Conservation (phyloP, 768 basidiomycete genomes). For the Mycena amicta region DNA sequence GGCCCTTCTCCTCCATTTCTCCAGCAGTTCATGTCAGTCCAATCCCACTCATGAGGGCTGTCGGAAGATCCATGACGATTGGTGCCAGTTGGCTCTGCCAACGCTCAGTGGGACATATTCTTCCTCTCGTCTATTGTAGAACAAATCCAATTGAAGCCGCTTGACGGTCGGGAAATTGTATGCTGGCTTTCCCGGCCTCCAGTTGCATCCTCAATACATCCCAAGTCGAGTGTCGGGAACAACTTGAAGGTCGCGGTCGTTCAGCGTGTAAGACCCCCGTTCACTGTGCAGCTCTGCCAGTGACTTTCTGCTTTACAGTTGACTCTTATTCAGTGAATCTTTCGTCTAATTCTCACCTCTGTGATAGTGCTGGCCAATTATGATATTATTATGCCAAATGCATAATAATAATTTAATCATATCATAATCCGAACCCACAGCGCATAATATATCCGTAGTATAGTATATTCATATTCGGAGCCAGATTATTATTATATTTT, state of each 20-base stretch:
- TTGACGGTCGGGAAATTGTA: too few species aligned
- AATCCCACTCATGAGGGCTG: background rate
- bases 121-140: background rate
- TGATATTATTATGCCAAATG: constrained; percentile 2
- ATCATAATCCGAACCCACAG: background rate
- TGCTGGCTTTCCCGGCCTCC: too few species aligned
- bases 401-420: constrained; percentile 15
- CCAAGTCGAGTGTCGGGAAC: too few species aligned
- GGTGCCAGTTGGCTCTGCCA: background rate
- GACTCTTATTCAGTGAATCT: too few species aligned
- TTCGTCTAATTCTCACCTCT: too few species aligned
- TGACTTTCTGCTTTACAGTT: too few species aligned
- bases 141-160: background rate
- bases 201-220: too few species aligned
- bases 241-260: too few species aligned
- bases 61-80: background rate
- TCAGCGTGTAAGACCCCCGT: too few species aligned
- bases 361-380: constrained; percentile 18
- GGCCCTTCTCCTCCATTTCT: background rate
- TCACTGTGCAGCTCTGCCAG: too few species aligned
- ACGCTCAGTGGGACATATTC: background rate
- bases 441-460: constrained; percentile 6
- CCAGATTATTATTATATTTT: constrained; percentile 8
- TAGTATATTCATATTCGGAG: constrained; percentile 3
- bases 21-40: background rate